A percentile compares a stretch with the other conserved stretches of the same genome.
Evolutionary conservation across 495 filamentous ascomycete genomes (phyloP).

Genomic region (Xylaria curta): DNA sequence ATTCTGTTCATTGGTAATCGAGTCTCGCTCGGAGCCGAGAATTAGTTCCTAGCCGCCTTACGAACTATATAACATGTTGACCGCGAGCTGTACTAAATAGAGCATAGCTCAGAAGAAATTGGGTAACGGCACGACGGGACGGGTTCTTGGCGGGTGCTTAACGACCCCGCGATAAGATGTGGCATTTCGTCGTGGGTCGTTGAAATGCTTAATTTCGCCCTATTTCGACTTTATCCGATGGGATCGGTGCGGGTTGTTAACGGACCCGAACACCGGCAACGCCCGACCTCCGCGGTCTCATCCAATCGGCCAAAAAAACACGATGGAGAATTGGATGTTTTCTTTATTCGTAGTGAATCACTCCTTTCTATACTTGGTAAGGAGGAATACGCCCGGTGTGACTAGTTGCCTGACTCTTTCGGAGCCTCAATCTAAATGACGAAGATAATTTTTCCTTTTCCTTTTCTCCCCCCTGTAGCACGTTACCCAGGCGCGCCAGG

Average conservation of each 20-base stretch:
- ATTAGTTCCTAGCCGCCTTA: not conserved
- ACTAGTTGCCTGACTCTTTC: no score
- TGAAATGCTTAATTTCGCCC: not conserved
- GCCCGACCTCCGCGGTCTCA: not conserved
- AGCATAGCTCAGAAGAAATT: not conserved
- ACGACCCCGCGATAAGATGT: not conserved
- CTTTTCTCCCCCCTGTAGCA: not conserved
- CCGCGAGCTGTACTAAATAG: not conserved
- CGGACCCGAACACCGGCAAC: constrained; percentile 15
- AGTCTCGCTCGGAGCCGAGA: not conserved
- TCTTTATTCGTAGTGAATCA: not conserved
- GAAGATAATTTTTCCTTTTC: not conserved
- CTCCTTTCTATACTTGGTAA: not conserved
- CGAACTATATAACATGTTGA: not conserved
- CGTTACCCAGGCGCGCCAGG: not conserved
- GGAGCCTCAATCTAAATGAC: not conserved
- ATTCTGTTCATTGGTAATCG: not conserved
- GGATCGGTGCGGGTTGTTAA: constrained; percentile 22
- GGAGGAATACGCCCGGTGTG: no score
- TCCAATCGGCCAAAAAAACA: not conserved
- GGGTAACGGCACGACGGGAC: not conserved
- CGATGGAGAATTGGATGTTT: not conserved
- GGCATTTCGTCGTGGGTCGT: not conserved
- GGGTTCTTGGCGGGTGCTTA: constrained; percentile 10
- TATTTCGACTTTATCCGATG: not conserved